Evolutionary conservation across 192 early-diverging fungal genomes (phyloP).

Genomic region (Haplosporangium gracile): DNA sequence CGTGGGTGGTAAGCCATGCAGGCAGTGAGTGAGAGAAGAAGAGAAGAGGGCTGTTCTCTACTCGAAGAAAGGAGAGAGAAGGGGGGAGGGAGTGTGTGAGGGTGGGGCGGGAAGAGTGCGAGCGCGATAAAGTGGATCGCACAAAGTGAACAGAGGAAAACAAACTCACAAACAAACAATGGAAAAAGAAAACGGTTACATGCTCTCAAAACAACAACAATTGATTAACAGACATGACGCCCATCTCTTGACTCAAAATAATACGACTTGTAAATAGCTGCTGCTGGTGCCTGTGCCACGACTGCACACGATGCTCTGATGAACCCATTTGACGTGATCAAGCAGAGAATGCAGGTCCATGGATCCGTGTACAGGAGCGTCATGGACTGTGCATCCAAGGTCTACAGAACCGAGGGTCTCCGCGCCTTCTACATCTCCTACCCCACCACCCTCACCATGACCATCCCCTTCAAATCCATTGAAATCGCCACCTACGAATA

Average conservation of each 20-base stretch:
- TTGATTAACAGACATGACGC: neutral
- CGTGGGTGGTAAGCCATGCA: neutral
- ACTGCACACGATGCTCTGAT: constrained; percentile 90
- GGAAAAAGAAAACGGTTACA: neutral
- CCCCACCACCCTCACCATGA: constrained; percentile 95
- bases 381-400: constrained; percentile 74
- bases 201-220: neutral
- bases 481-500: constrained; percentile 95
- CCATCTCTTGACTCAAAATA: neutral
- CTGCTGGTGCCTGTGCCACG: constrained; percentile 93
- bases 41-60: neutral
- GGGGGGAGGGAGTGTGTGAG: neutral
- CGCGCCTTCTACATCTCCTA: constrained; percentile 94
- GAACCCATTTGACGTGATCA: constrained; percentile 98
- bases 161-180: neutral
- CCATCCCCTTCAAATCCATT: constrained; percentile 94
- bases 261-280: constrained; percentile 61
- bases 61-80: neutral
- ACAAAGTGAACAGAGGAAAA: constrained; percentile 11
- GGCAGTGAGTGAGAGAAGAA: neutral
- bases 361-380: constrained; percentile 79
- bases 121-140: neutral
- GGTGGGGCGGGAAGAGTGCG: neutral
- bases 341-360: constrained; percentile 95
- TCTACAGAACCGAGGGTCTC: constrained; percentile 84